Evolutionary conservation across 768 basidiomycete genomes (phyloP).

Genomic region (Podaxis sp.): DNA sequence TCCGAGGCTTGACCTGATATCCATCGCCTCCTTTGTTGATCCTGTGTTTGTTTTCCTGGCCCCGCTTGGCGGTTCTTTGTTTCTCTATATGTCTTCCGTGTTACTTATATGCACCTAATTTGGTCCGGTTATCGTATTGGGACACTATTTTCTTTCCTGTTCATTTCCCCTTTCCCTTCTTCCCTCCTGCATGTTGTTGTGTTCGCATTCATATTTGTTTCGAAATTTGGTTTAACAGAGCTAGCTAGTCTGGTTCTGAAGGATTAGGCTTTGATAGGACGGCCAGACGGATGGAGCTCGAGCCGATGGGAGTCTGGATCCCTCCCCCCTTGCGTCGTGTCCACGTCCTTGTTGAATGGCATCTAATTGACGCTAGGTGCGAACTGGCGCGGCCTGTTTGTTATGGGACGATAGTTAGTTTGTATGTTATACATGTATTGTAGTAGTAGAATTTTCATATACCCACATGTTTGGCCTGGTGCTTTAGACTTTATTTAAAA

Average conservation of each 20-base stretch:
- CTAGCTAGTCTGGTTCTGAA: neutral
- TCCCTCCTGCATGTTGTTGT: neutral
- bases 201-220: neutral
- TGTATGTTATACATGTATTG: constrained; percentile 21
- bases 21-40: constrained; percentile 19
- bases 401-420: neutral
- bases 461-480: too few relatives aligned
- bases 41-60: neutral
- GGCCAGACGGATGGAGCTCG: neutral
- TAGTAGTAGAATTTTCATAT: constrained; percentile 14
- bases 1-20: constrained; percentile 56
- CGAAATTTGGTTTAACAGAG: neutral
- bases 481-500: neutral
- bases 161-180: neutral
- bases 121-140: neutral
- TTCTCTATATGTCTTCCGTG: neutral
- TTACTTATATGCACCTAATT: neutral
- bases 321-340: too few relatives aligned
- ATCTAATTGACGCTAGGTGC: neutral
- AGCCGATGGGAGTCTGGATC: too few relatives aligned
- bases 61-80: neutral
- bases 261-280: neutral
- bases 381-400: neutral
- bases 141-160: neutral
- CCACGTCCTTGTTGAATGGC: neutral